Conservation (phyloP, 2,329 filamentous ascomycete genomes). For the Septoria petroselini region DNA sequence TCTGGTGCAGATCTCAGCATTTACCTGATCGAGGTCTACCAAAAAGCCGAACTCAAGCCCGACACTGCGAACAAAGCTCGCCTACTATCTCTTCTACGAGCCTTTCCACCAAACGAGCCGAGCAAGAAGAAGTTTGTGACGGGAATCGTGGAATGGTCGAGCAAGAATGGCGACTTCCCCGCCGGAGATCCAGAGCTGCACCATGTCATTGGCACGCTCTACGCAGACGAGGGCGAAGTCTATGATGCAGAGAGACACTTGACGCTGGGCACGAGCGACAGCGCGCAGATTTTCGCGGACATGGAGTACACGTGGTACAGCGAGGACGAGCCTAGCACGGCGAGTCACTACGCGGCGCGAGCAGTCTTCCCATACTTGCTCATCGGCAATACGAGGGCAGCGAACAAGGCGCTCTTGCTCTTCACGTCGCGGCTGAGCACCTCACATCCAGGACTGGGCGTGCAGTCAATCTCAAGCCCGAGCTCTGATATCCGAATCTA, state of each 20-base stretch:
- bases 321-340: slow-evolving; percentile 81
- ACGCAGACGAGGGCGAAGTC: slow-evolving; percentile 86
- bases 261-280: slow-evolving; percentile 83
- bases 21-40: slow-evolving; percentile 86
- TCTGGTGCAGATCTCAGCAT: slow-evolving; percentile 87
- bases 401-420: slow-evolving; percentile 74
- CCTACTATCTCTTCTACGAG: slow-evolving; percentile 71
- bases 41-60: slow-evolving; percentile 75
- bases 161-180: slow-evolving; percentile 79
- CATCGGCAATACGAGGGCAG: slow-evolving; percentile 83
- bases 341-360: slow-evolving; percentile 79
- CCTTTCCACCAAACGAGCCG: slow-evolving; percentile 80
- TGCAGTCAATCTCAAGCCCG: slow-evolving; percentile 75
- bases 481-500: slow-evolving; percentile 73
- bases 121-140: slow-evolving; percentile 88
- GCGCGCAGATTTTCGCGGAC: slow-evolving; percentile 71
- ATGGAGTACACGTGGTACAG: slow-evolving; percentile 95
- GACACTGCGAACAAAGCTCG: slow-evolving; percentile 71
- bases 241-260: slow-evolving; percentile 94
- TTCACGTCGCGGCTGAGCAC: slow-evolving; percentile 66
- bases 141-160: slow-evolving; percentile 86
- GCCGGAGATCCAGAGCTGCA: slow-evolving; percentile 92
- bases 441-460: slow-evolving; percentile 61
- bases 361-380: slow-evolving; percentile 88
- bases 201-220: slow-evolving; percentile 82